Evolutionary conservation across 768 basidiomycete species (phyloP).

Genomic region (Saitozyma podzolica): DNA sequence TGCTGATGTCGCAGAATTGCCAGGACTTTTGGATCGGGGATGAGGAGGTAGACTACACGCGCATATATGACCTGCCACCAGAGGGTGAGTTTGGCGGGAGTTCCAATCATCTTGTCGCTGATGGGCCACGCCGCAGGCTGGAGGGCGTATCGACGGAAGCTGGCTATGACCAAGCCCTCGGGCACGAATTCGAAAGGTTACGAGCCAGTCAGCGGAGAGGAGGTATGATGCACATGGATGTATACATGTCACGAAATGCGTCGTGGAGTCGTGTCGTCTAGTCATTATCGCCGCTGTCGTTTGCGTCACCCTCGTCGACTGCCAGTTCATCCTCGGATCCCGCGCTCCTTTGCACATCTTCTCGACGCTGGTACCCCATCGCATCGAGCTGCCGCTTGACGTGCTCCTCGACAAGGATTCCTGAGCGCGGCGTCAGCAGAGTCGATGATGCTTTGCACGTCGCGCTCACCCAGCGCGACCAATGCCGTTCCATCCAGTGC

Average conservation of each 20-base stretch:
- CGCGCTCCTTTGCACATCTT: neutral
- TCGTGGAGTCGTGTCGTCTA: no score
- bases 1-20: slow-evolving; percentile 46
- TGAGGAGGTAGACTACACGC: slow-evolving; percentile 82
- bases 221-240: slow-evolving; percentile 2
- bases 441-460: neutral
- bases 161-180: slow-evolving; percentile 14
- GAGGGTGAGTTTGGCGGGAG: slow-evolving; percentile 59
- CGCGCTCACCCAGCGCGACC: slow-evolving; percentile 29
- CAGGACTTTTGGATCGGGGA: slow-evolving; percentile 93
- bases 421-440: neutral
- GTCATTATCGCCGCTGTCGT: neutral
- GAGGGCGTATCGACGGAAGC: slow-evolving; percentile 34
- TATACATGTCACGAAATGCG: no score
- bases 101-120: neutral
- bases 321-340: neutral
- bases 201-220: neutral
- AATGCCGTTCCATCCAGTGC: slow-evolving; percentile 36
- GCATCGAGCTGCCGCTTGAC: slow-evolving; percentile 6
- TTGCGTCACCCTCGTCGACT: neutral
- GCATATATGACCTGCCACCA: slow-evolving; percentile 80
- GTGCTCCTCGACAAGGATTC: slow-evolving; percentile 8
- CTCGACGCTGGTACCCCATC: slow-evolving; percentile 1
- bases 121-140: slow-evolving; percentile 25
- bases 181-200: no score